These are phyloP conservation scores for Ettlia oleoabundans DNA, from an alignment of 139 green algal genomes.

Conservation along the genomic window DNA sequence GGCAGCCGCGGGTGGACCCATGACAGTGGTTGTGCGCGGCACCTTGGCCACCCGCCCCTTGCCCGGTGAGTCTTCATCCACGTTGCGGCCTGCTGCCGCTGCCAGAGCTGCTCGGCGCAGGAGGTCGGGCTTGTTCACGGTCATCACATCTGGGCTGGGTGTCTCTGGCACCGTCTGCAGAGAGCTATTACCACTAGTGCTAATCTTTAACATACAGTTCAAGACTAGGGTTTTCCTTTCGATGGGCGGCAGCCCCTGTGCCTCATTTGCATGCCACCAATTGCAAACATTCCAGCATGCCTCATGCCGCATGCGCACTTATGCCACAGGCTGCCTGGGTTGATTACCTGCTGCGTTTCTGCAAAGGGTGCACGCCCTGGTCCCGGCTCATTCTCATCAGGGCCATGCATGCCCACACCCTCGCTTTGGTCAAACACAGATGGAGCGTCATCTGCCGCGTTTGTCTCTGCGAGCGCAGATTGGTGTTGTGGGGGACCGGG, in stretches of 20 bases:
- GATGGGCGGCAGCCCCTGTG: too few species aligned
- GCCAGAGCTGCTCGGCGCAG: slow-evolving; percentile 1
- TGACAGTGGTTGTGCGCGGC: slow-evolving; percentile 8
- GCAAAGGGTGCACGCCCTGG: slow-evolving; percentile 5
- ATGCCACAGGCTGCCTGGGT: too few species aligned
- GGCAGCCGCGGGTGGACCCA: background rate
- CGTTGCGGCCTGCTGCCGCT: slow-evolving; percentile 46
- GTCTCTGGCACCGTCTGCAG: slow-evolving; percentile 83
- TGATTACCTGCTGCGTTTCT: slow-evolving; percentile 35
- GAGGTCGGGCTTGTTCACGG: slow-evolving; percentile 30
- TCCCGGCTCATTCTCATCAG: slow-evolving; percentile 7
- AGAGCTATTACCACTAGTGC: background rate
- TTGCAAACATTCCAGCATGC: too few species aligned
- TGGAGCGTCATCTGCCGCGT: background rate
- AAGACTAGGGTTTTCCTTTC: too few species aligned
- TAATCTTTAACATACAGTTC: background rate
- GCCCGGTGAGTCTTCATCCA: slow-evolving; percentile 70
- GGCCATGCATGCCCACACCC: background rate
- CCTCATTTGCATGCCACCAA: too few species aligned
- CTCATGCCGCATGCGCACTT: too few species aligned
- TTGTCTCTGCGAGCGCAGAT: background rate
- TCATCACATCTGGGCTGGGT: slow-evolving; percentile 63
- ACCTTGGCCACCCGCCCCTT: slow-evolving; percentile 60
- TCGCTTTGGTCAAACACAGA: slow-evolving; percentile 21
- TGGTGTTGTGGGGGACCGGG: too few species aligned